These are phyloP conservation scores for Heteromeles arbutifolia DNA, from an alignment of 306 rosid genomes.

Conservation along the genomic window DNA sequence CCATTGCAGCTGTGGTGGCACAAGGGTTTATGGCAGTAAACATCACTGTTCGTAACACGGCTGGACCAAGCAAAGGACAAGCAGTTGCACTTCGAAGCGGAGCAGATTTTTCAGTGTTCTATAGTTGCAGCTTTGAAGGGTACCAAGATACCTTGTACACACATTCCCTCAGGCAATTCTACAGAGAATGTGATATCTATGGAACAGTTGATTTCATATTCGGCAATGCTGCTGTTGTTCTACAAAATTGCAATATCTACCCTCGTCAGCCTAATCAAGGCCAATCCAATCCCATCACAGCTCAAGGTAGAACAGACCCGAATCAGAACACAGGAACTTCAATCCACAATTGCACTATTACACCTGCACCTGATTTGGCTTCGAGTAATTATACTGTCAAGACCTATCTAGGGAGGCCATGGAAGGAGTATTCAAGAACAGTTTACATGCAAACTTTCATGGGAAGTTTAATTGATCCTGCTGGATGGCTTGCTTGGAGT, in stretches of 20 bases:
- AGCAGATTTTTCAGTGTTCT: slow-evolving; percentile 29
- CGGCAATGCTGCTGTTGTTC: slow-evolving; percentile 31
- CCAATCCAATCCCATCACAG: slow-evolving; percentile 22
- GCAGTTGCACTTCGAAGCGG: slow-evolving; percentile 40
- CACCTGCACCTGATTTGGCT: slow-evolving; percentile 15
- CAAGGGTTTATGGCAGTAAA: slow-evolving; percentile 29
- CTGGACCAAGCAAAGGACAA: slow-evolving; percentile 33
- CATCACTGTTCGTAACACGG: slow-evolving; percentile 31
- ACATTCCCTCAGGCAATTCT: slow-evolving; percentile 37
- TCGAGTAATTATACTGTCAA: slow-evolving; percentile 7
- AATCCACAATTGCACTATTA: slow-evolving; percentile 32
- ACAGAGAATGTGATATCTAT: slow-evolving; percentile 37
- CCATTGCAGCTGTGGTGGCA: slow-evolving; percentile 26
- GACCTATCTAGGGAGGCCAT: slow-evolving; percentile 39
- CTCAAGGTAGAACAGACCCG: slow-evolving; percentile 31
- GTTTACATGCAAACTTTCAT: slow-evolving; percentile 31
- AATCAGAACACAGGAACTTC: slow-evolving; percentile 33
- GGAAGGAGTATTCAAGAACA: slow-evolving; percentile 35
- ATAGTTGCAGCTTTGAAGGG: slow-evolving; percentile 36
- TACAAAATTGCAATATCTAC: slow-evolving; percentile 32
- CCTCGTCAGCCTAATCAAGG: slow-evolving; percentile 19
- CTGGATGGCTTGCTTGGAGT: slow-evolving; percentile 34
- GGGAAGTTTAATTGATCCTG: slow-evolving; percentile 20
- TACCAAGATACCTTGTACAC: slow-evolving; percentile 41
- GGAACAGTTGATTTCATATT: slow-evolving; percentile 43